Conservation (phyloP, 805 yeast genomes). For the Starmerella riodocensis region DNA sequence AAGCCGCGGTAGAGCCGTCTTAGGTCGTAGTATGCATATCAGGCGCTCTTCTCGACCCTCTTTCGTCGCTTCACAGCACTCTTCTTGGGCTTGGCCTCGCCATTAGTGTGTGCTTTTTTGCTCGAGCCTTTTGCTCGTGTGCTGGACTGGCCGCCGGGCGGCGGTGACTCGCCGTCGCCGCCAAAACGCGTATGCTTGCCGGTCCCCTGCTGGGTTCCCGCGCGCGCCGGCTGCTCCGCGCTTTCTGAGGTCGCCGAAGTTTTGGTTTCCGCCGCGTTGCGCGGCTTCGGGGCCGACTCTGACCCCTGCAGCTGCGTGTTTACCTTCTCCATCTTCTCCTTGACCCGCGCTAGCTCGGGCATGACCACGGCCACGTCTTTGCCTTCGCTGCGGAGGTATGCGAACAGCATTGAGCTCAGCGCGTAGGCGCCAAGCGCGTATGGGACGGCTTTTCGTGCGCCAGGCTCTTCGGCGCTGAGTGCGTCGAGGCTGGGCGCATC, state of each 20-base stretch:
- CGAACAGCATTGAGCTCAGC: conserved; percentile 43
- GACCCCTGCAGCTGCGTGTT: too few species aligned
- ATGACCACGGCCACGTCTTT: conserved; percentile 45
- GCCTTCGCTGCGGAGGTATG: conserved; percentile 48
- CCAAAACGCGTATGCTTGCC: not conserved
- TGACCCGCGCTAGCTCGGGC: conserved; percentile 30
- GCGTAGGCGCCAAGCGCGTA: conserved; percentile 33
- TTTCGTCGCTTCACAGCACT: too few species aligned
- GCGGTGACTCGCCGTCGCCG: too few species aligned
- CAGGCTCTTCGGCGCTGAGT: conserved; percentile 14
- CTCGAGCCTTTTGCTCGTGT: too few species aligned
- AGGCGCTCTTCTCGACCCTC: too few species aligned
- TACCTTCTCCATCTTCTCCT: conserved; percentile 27
- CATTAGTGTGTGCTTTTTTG: too few species aligned
- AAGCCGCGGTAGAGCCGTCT: too few species aligned
- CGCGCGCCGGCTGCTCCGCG: not conserved
- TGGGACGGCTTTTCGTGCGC: conserved; percentile 11
- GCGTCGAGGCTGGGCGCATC: conserved; percentile 11
- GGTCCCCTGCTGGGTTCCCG: not conserved
- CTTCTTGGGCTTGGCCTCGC: too few species aligned
- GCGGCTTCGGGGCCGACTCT: too few species aligned
- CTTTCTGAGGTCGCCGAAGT: not conserved
- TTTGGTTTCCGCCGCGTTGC: not conserved
- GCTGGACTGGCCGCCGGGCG: too few species aligned
- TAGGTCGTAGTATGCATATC: too few species aligned